Evolutionary conservation across 805 yeast species (phyloP), one percentile per base, ranked within the genome.

Genomic region (Barnettozyma salicaria): DNA sequence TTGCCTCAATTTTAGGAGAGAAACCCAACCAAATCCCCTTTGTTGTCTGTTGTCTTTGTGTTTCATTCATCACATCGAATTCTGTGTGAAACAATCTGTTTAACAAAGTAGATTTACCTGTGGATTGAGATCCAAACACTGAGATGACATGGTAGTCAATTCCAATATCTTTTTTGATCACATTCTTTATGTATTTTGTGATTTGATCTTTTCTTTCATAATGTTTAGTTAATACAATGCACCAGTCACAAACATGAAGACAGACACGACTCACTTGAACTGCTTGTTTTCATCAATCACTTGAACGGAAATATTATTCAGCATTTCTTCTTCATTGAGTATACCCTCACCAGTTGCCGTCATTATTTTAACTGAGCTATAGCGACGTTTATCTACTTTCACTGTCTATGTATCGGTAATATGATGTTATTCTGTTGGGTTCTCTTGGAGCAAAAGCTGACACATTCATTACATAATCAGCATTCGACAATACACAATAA

Each of bases 121-220:
- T 88, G 4, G 95, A 82, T 57, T 92, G 98, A 1, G 96, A 87
- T 5, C 98, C 98, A 67, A 92, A 92, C 26, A 92, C 98, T 0
- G 97, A 80, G 4, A 92, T 85, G 14, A 92, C 78, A 58, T 92
- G 96, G 64, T 90, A 89, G 49, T 80, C 69, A 39, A 81, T 64
- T 1, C 89, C 95, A 11, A 70, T 67, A 29, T 67, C 67, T 30
- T 52, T 44, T 19, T 62, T 53, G 36, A 74, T 58, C 5, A 41
- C 50, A 58, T 68, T 6, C 45, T 53, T 42, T 54, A 57, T 39
- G 63, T 56, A 44, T n/a, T 43, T 21, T 17, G 36, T 38, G 29
- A 53, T 41, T 6, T 37, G 25, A 17, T 33, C 36, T 11, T 30
- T 24, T 21, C 43, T 39, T 27, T 9, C 7, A 6, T 13, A 3